A percentile compares a stretch with the other conserved stretches of the same genome.
These are phyloP conservation scores for Aspergillus ostianus DNA, from an alignment of 495 filamentous ascomycete species.

Conservation along the genomic window DNA sequence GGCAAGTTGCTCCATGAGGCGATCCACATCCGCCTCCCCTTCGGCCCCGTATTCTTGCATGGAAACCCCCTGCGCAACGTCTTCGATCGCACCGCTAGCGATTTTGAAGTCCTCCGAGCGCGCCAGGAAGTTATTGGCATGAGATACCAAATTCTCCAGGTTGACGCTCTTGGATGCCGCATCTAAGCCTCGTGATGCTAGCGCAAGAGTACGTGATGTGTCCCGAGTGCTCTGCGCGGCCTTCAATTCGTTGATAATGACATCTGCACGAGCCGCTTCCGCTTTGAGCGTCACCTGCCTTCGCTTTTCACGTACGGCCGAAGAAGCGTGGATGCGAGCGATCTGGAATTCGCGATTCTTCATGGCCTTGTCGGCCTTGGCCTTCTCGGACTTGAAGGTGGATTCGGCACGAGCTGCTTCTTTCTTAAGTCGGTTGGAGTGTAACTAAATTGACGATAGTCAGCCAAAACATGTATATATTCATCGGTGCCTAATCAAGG, in stretches of 20 bases:
- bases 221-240: conserved; percentile 48
- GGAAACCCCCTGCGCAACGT: conserved; percentile 45
- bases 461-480: conserved; percentile 1
- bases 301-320: conserved; percentile 47
- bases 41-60: conserved; percentile 50
- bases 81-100: conserved; percentile 45
- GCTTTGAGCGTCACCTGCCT: conserved; percentile 45
- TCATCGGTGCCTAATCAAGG: background rate
- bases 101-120: conserved; percentile 50
- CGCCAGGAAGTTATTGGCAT: conserved; percentile 49
- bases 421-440: conserved; percentile 49
- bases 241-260: conserved; percentile 51
- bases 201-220: conserved; percentile 43
- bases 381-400: conserved; percentile 48
- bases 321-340: conserved; percentile 48
- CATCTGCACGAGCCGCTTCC: conserved; percentile 48
- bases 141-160: conserved; percentile 41
- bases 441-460: conserved; percentile 29
- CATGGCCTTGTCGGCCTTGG: conserved; percentile 50
- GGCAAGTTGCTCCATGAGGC: conserved; percentile 48
- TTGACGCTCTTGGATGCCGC: conserved; percentile 47
- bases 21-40: conserved; percentile 46
- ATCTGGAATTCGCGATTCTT: conserved; percentile 51
- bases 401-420: conserved; percentile 45
- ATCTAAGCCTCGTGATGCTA: conserved; percentile 44